A percentile compares a stretch with the other conserved stretches of the same genome.
Evolutionary conservation across 495 filamentous ascomycete species (phyloP).

Genomic region (Pyrenopolyporus hunteri): DNA sequence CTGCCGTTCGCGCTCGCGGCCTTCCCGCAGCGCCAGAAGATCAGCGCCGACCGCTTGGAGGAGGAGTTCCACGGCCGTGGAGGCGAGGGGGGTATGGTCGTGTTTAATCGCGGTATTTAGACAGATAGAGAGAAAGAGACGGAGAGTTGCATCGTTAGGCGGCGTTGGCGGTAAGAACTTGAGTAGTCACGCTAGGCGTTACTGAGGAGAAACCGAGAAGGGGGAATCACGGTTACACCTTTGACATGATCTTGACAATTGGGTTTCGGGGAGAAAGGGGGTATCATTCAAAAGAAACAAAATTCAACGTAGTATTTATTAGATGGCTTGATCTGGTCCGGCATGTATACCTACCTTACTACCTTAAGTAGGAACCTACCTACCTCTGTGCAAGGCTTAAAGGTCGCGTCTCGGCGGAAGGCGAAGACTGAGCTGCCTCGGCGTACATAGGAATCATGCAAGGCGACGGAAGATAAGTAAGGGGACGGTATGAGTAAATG

Average conservation of each 20-base stretch:
- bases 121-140: too few species aligned
- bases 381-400: too few species aligned
- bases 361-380: too few species aligned
- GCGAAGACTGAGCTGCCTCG: too few species aligned
- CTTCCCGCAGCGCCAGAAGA: conserved; percentile 88
- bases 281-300: neutral
- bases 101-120: conserved; percentile 91
- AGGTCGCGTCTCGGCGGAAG: too few species aligned
- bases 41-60: conserved; percentile 75
- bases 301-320: too few species aligned
- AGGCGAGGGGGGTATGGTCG: conserved; percentile 76
- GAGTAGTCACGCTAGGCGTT: conserved; percentile 1
- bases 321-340: neutral
- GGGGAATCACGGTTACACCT: neutral
- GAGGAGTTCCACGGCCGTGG: conserved; percentile 79
- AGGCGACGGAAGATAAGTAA: too few species aligned
- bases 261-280: neutral
- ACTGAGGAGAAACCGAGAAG: neutral
- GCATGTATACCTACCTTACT: neutral
- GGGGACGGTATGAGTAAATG: too few species aligned
- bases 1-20: conserved; percentile 85
- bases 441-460: too few species aligned
- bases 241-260: neutral
- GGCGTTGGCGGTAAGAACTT: too few species aligned
- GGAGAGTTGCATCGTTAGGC: neutral